Percentiles rank a stretch among this genome's conserved stretches.
These are phyloP conservation scores for Chaetomium sp. DNA, from an alignment of 2,329 filamentous ascomycete species.

Conservation along the genomic window DNA sequence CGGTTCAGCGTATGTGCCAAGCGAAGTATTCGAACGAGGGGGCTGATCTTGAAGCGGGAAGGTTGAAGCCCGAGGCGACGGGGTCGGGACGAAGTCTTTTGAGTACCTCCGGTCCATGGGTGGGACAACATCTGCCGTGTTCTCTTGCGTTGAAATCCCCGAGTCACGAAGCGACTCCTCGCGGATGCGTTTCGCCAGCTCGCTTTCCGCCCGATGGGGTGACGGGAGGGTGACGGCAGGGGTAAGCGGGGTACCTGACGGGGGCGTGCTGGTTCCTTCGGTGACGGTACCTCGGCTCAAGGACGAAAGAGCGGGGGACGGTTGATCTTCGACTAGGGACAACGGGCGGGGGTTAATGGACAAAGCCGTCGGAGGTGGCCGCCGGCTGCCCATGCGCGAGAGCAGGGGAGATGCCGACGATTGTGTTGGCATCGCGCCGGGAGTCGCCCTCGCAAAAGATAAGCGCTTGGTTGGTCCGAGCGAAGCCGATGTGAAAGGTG, in stretches of 20 bases:
- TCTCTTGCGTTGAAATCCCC: slow-evolving; percentile 1
- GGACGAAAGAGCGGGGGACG: slow-evolving; percentile 35
- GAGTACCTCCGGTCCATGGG: not conserved
- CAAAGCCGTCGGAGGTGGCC: slow-evolving; percentile 41
- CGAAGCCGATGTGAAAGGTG: slow-evolving; percentile 36
- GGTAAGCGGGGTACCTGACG: slow-evolving; percentile 17
- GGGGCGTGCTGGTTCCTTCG: slow-evolving; percentile 6
- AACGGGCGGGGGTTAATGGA: slow-evolving; percentile 43
- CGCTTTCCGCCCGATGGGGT: slow-evolving; percentile 5
- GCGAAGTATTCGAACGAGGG: slow-evolving; percentile 29
- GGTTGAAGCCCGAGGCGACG: not conserved
- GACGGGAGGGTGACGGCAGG: slow-evolving; percentile 22
- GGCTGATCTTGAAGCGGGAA: slow-evolving; percentile 2
- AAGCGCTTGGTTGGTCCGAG: slow-evolving; percentile 35
- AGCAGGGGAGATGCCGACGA: slow-evolving; percentile 8
- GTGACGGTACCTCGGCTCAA: slow-evolving; percentile 9
- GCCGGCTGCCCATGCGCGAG: slow-evolving; percentile 22
- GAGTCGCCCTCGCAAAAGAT: slow-evolving; percentile 32
- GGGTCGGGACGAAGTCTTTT: not conserved
- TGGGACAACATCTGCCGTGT: not conserved
- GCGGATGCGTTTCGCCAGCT: not conserved
- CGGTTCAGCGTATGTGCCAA: slow-evolving; percentile 27
- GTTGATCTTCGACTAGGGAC: slow-evolving; percentile 49
- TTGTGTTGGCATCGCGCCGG: slow-evolving; percentile 11
- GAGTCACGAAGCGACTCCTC: not conserved